A percentile compares a stretch with the other conserved stretches of the same genome.
These are phyloP conservation scores for Eurotiales sp. DNA, from an alignment of 2,329 filamentous ascomycete genomes.

Conservation along the genomic window DNA sequence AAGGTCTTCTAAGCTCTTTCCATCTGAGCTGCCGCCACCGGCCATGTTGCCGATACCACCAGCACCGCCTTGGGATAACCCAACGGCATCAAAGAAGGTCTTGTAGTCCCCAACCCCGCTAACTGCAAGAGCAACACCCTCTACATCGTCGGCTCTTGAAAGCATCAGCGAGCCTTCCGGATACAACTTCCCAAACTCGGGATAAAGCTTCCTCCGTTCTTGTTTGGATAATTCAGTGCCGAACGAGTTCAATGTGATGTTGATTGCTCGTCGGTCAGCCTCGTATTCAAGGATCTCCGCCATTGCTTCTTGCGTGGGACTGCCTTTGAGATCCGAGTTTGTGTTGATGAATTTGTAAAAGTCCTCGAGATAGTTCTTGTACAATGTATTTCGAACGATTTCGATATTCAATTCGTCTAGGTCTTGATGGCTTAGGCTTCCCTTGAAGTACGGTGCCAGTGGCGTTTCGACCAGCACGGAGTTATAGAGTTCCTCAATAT, in stretches of 20 bases:
- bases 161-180: constrained; percentile 95
- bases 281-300: constrained; percentile 94
- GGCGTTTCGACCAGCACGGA: constrained; percentile 96
- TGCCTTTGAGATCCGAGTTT: constrained; percentile 78
- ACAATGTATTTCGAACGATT: constrained; percentile 95
- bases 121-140: constrained; percentile 88
- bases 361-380: constrained; percentile 99
- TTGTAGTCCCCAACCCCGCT: constrained; percentile 94
- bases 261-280: constrained; percentile 93
- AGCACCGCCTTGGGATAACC: constrained; percentile 68
- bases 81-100: constrained; percentile 90
- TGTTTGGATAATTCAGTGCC: constrained; percentile 92
- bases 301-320: constrained; percentile 92
- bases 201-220: constrained; percentile 95
- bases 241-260: constrained; percentile 98
- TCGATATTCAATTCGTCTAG: constrained; percentile 98
- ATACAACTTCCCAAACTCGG: constrained; percentile 83
- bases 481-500: constrained; percentile 98
- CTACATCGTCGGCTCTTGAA: constrained; percentile 87
- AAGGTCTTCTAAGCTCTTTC: constrained; percentile 89
- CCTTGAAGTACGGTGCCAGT: constrained; percentile 94
- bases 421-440: constrained; percentile 90
- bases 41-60: constrained; percentile 79
- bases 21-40: constrained; percentile 72
- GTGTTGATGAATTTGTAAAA: constrained; percentile 94